Conservation (phyloP, 371 early-diverging fungal species). For the Mucor circinelloides region DNA sequence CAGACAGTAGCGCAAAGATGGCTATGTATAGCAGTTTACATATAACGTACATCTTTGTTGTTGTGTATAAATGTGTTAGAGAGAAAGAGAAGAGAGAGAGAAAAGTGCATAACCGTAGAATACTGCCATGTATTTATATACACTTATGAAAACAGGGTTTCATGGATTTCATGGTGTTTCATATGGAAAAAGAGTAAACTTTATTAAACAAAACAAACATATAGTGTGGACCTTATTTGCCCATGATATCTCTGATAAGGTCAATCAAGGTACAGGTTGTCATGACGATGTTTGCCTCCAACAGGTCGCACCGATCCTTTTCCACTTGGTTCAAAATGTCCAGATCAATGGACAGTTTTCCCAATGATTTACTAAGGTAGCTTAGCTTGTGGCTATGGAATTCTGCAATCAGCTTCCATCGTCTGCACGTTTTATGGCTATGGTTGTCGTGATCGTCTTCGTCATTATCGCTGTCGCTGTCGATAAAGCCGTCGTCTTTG, state of each 20-base stretch:
- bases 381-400: constrained; percentile 45
- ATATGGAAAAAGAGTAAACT: constrained; percentile 11
- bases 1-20: constrained; percentile 38
- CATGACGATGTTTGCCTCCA: constrained; percentile 38
- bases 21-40: constrained; percentile 46
- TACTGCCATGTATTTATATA: background rate
- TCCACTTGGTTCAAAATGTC: constrained; percentile 29
- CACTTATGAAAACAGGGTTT: background rate
- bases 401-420: constrained; percentile 34
- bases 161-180: background rate
- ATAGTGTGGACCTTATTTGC: background rate
- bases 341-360: constrained; percentile 35
- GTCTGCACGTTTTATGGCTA: constrained; percentile 23
- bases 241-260: constrained; percentile 21
- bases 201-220: constrained; percentile 11
- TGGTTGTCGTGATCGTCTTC: constrained; percentile 32
- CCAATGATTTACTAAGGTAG: constrained; percentile 31
- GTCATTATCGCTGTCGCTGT: constrained; percentile 30
- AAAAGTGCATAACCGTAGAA: background rate
- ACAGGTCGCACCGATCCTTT: constrained; percentile 16
- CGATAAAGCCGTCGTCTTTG: constrained; percentile 19
- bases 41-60: constrained; percentile 21
- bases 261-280: constrained; percentile 48
- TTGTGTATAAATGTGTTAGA: background rate
- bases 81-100: background rate